phyloP scores from a whole-genome alignment of 148 eudicot species.

The Rhododendron henanense region DNA sequence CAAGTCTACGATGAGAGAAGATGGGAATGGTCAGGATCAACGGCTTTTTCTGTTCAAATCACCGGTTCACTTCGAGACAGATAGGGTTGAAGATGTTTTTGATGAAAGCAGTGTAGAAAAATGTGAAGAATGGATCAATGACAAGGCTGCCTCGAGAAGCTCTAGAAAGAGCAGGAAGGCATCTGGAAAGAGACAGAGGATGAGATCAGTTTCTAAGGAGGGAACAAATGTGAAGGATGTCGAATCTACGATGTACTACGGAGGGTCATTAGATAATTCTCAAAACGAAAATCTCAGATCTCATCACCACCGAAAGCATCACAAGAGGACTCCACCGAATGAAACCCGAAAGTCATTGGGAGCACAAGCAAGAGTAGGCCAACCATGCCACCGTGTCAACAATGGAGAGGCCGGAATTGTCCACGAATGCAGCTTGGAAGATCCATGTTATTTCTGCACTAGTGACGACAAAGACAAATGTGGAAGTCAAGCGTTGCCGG shows the following conservation, averaged over 20 bases:
- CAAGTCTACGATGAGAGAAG: conserved; percentile 27
- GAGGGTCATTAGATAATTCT: conserved; percentile 14
- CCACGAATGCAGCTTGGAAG: conserved; percentile 24
- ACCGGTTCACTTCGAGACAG: conserved; percentile 1
- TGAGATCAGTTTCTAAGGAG: conserved; percentile 26
- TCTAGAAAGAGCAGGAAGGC: conserved; percentile 13
- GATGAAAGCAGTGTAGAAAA: neutral
- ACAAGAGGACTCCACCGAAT: conserved; percentile 10
- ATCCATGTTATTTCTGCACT: conserved; percentile 30
- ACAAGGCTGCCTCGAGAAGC: conserved; percentile 12
- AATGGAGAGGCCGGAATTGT: neutral
- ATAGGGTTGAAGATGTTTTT: neutral
- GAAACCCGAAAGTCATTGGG: neutral
- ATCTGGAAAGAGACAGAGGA: conserved; percentile 34
- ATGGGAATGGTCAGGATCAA: conserved; percentile 29
- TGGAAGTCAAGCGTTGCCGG: neutral
- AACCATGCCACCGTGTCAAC: neutral
- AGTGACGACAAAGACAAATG: conserved; percentile 4
- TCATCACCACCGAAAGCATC: conserved; percentile 19
- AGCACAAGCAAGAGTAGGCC: neutral
- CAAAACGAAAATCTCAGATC: conserved; percentile 1
- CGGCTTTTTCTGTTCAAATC: conserved; percentile 61
- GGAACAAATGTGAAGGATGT: conserved; percentile 15
- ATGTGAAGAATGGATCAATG: neutral
- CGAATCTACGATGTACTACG: conserved; percentile 27